These are phyloP conservation scores for Aspergillus caelatus DNA, from an alignment of 2,329 filamentous ascomycete genomes.

Conservation along the genomic window DNA sequence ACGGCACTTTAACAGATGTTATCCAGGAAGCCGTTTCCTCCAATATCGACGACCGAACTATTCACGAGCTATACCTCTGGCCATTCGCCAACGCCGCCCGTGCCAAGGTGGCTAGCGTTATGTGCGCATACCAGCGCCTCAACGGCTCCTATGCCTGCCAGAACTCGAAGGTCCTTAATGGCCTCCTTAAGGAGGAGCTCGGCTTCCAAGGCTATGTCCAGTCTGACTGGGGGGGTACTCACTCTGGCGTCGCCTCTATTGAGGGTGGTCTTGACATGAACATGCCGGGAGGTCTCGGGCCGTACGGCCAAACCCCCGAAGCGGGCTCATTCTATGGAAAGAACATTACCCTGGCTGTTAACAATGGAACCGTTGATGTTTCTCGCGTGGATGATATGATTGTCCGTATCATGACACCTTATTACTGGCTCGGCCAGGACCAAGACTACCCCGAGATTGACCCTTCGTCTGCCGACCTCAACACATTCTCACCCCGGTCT, in stretches of 20 bases:
- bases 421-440: conserved; percentile 50
- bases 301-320: conserved; percentile 15
- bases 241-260: conserved; percentile 48
- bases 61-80: conserved; percentile 78
- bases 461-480: conserved; percentile 28
- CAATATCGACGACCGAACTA: conserved; percentile 71
- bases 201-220: conserved; percentile 54
- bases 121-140: conserved; percentile 49
- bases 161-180: conserved; percentile 49
- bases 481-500: conserved; percentile 36
- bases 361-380: conserved; percentile 46
- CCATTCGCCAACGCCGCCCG: conserved; percentile 73
- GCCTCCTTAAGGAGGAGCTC: conserved; percentile 53
- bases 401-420: conserved; percentile 49
- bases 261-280: conserved; percentile 55
- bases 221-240: conserved; percentile 49
- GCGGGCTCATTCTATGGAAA: conserved; percentile 28
- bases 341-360: conserved; percentile 58
- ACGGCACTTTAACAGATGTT: conserved; percentile 29
- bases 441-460: conserved; percentile 45
- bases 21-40: conserved; percentile 26
- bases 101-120: conserved; percentile 60
- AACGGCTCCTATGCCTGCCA: conserved; percentile 54
- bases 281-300: conserved; percentile 66
- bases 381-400: conserved; percentile 52